phyloP scores from a whole-genome alignment of 345 rosid species.

The Rhodomyrtus tomentosa region DNA sequence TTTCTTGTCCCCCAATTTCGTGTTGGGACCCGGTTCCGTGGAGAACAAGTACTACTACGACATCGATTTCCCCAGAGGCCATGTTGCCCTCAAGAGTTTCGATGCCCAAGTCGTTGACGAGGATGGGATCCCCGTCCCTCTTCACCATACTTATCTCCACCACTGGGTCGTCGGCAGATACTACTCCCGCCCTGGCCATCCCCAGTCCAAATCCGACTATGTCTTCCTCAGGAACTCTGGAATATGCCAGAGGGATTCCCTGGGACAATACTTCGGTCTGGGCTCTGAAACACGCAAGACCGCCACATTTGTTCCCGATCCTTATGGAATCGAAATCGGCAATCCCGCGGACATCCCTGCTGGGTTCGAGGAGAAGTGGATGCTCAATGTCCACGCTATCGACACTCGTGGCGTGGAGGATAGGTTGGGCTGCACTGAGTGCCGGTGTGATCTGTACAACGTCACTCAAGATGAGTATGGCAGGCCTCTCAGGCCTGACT shows the following conservation, averaged over 20 bases:
- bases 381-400: constrained; percentile 76
- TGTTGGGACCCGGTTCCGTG: constrained; percentile 73
- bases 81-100: constrained; percentile 61
- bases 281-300: constrained; percentile 85
- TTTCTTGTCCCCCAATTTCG: constrained; percentile 62
- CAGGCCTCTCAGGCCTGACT: constrained; percentile 34
- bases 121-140: constrained; percentile 54
- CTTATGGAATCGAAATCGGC: constrained; percentile 70
- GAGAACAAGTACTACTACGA: constrained; percentile 29
- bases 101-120: constrained; percentile 64
- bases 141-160: constrained; percentile 83
- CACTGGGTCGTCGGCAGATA: constrained; percentile 67
- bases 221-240: constrained; percentile 39
- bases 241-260: constrained; percentile 29
- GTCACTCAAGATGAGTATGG: constrained; percentile 44
- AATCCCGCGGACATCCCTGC: constrained; percentile 49
- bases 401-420: constrained; percentile 76
- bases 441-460: constrained; percentile 65
- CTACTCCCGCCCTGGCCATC: constrained; percentile 1
- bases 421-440: constrained; percentile 67
- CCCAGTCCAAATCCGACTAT: constrained; percentile 6
- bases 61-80: constrained; percentile 77
- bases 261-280: constrained; percentile 56
- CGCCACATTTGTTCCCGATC: constrained; percentile 56
- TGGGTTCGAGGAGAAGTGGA: constrained; percentile 66